Evolutionary conservation across 257 asterid species (phyloP).

Genomic region (Solanum corneliomulleri): DNA sequence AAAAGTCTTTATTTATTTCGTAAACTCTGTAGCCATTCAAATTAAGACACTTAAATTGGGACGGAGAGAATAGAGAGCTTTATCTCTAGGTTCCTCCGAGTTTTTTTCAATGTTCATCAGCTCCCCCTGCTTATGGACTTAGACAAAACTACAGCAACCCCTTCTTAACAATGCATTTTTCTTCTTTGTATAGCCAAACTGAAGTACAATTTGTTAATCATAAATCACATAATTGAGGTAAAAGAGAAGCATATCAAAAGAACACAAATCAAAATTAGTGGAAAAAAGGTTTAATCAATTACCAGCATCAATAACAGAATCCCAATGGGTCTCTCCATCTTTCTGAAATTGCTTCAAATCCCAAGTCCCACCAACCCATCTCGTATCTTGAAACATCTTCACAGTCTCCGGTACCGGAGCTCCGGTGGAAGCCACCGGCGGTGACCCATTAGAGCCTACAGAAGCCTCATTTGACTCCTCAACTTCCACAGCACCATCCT

Average conservation of each 20-base stretch:
- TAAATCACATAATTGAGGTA: background rate
- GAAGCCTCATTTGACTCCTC: slow-evolving; percentile 7
- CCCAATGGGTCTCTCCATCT: slow-evolving; percentile 72
- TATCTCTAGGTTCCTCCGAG: background rate
- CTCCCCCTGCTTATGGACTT: background rate
- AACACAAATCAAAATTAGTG: background rate
- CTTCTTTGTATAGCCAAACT: background rate
- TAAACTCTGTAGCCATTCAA: background rate
- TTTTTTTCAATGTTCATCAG: background rate
- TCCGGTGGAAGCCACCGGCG: slow-evolving; percentile 13
- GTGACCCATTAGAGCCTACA: slow-evolving; percentile 49
- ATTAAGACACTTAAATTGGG: background rate
- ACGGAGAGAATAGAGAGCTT: background rate
- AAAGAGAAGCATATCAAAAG: background rate
- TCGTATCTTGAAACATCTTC: slow-evolving; percentile 35
- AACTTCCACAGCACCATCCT: background rate
- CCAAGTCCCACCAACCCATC: slow-evolving; percentile 93
- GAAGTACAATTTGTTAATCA: background rate
- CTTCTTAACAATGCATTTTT: background rate
- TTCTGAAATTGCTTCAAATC: slow-evolving; percentile 64
- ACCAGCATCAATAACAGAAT: slow-evolving; percentile 97
- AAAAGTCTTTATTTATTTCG: background rate
- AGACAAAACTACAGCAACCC: background rate
- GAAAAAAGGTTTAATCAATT: background rate
- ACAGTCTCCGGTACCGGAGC: slow-evolving; percentile 17